These are phyloP conservation scores for Russula vinacea DNA, from an alignment of 768 basidiomycete species.

Conservation along the genomic window DNA sequence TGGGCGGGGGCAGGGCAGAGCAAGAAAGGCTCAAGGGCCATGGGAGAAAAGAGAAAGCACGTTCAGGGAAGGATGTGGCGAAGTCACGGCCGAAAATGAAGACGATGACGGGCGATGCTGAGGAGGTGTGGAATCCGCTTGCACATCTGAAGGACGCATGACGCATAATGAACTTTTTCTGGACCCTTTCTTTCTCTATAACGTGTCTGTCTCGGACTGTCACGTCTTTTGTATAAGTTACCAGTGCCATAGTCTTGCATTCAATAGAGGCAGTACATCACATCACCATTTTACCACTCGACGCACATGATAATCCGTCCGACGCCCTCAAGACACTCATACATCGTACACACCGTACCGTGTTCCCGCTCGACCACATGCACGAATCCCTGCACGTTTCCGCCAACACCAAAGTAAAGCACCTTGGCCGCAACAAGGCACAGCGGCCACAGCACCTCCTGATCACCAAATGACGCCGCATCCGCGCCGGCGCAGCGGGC, in stretches of 20 bases:
- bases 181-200: background rate
- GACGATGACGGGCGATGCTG: background rate
- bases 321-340: conserved; percentile 66
- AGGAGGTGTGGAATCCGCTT: conserved; percentile 23
- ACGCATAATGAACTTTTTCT: background rate
- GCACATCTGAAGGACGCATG: conserved; percentile 13
- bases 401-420: conserved; percentile 94
- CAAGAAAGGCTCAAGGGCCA: conserved; percentile 14
- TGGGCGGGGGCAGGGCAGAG: conserved; percentile 17
- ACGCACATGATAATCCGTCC: conserved; percentile 68
- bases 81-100: background rate
- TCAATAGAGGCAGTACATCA: background rate
- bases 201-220: too few relatives aligned
- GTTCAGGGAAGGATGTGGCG: background rate
- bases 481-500: background rate
- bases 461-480: background rate
- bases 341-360: conserved; percentile 51
- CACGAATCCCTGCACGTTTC: conserved; percentile 77
- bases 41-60: conserved; percentile 5
- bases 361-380: conserved; percentile 44
- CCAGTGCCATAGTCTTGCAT: background rate
- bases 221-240: too few relatives aligned
- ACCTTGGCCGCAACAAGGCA: conserved; percentile 90
- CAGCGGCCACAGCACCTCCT: conserved; percentile 25
- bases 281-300: conserved; percentile 41